A percentile compares a stretch with the other conserved stretches of the same genome.
Conservation (phyloP, 306 rosid genomes). For the Malus fusca region DNA sequence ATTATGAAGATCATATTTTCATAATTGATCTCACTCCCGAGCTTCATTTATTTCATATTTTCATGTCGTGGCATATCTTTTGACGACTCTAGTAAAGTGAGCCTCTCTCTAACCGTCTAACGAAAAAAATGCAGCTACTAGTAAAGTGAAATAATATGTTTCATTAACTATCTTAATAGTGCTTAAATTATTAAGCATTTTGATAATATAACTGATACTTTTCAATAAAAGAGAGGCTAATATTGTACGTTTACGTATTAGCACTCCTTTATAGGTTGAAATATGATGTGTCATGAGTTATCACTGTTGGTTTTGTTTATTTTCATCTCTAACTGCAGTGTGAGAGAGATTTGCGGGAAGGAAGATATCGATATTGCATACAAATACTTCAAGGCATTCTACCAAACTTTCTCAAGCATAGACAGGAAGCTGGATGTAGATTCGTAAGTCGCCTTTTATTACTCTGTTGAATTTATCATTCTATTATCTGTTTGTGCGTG, state of each 20-base stretch:
- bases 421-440: constrained; percentile 69
- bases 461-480: neutral
- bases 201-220: neutral
- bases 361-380: constrained; percentile 83
- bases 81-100: neutral
- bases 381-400: constrained; percentile 89
- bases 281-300: neutral
- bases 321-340: constrained; percentile 39
- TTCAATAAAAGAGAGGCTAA: neutral
- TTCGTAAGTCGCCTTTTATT: constrained; percentile 22
- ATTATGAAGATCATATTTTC: neutral
- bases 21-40: neutral
- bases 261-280: neutral
- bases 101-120: neutral
- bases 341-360: constrained; percentile 90
- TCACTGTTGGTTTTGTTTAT: neutral
- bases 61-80: neutral
- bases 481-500: neutral
- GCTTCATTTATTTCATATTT: neutral
- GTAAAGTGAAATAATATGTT: neutral
- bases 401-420: constrained; percentile 61
- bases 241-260: neutral
- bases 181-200: neutral
- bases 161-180: neutral
- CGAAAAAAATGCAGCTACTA: neutral